Conservation (phyloP, 1,284 basidiomycete genomes). For the Cutaneotrichosporon spelunceum region DNA sequence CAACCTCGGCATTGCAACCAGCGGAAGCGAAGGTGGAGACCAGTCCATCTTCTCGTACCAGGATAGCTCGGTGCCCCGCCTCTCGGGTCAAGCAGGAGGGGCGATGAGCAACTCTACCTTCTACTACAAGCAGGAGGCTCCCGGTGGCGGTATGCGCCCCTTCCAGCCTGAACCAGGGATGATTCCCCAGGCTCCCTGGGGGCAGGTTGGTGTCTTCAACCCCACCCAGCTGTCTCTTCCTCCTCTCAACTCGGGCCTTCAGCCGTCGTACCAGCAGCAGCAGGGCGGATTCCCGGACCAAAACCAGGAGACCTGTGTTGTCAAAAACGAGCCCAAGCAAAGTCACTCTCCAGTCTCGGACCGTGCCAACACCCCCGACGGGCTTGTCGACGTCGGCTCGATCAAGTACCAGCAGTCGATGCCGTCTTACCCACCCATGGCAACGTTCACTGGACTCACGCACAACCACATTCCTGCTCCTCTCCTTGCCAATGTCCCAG, state of each 20-base stretch:
- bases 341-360: conserved; percentile 17
- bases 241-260: conserved; percentile 17
- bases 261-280: conserved; percentile 23
- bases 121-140: conserved; percentile 22
- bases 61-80: conserved; percentile 22
- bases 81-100: conserved; percentile 15
- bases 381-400: conserved; percentile 33
- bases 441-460: conserved; percentile 12
- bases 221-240: conserved; percentile 34
- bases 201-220: conserved; percentile 30
- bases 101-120: conserved; percentile 18
- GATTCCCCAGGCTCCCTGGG: conserved; percentile 14
- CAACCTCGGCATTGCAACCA: conserved; percentile 11
- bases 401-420: conserved; percentile 25
- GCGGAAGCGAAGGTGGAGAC: conserved; percentile 6
- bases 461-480: conserved; percentile 14
- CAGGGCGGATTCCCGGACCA: conserved; percentile 3
- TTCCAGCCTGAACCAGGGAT: conserved; percentile 15
- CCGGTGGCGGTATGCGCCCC: conserved; percentile 7
- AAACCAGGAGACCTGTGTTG: neutral
- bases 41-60: conserved; percentile 22
- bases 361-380: conserved; percentile 19
- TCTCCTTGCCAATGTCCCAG: conserved; percentile 9
- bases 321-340: conserved; percentile 13
- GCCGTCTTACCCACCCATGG: conserved; percentile 20